phyloP scores from a whole-genome alignment of 2,329 filamentous ascomycete species.

The Huntiella abstrusa region DNA sequence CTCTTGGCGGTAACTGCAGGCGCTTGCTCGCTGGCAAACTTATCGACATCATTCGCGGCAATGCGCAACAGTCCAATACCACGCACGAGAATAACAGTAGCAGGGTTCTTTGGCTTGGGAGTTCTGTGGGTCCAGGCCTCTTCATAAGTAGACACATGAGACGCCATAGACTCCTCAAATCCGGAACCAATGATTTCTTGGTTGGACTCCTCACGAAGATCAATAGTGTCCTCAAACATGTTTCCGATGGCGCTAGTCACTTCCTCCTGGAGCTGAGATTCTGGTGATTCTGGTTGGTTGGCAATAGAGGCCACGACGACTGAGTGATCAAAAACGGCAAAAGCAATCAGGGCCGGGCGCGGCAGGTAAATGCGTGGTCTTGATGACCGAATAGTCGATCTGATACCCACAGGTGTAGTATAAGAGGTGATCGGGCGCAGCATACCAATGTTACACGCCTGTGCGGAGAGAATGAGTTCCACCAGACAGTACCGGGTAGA shows the following conservation, averaged over 20 bases:
- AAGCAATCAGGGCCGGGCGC: slow-evolving; percentile 60
- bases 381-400: slow-evolving; percentile 20
- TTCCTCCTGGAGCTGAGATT: slow-evolving; percentile 54
- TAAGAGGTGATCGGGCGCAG: slow-evolving; percentile 51
- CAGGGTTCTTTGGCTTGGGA: slow-evolving; percentile 40
- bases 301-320: slow-evolving; percentile 60
- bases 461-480: slow-evolving; percentile 44
- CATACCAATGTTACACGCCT: slow-evolving; percentile 38
- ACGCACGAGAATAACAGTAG: slow-evolving; percentile 41
- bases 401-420: slow-evolving; percentile 28
- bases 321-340: slow-evolving; percentile 61
- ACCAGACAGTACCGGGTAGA: slow-evolving; percentile 52
- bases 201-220: slow-evolving; percentile 48
- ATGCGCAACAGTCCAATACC: slow-evolving; percentile 43
- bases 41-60: slow-evolving; percentile 37
- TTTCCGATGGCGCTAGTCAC: slow-evolving; percentile 38
- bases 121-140: slow-evolving; percentile 31
- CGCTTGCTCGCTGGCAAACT: slow-evolving; percentile 37
- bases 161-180: slow-evolving; percentile 30
- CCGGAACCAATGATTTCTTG: slow-evolving; percentile 47
- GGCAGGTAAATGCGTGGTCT: slow-evolving; percentile 59
- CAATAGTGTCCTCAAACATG: slow-evolving; percentile 71
- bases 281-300: slow-evolving; percentile 48
- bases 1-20: slow-evolving; percentile 60
- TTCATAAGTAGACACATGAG: slow-evolving; percentile 21